Evolutionary conservation across 1,284 basidiomycete species (phyloP).

Genomic region (Amylostereum chailletii): DNA sequence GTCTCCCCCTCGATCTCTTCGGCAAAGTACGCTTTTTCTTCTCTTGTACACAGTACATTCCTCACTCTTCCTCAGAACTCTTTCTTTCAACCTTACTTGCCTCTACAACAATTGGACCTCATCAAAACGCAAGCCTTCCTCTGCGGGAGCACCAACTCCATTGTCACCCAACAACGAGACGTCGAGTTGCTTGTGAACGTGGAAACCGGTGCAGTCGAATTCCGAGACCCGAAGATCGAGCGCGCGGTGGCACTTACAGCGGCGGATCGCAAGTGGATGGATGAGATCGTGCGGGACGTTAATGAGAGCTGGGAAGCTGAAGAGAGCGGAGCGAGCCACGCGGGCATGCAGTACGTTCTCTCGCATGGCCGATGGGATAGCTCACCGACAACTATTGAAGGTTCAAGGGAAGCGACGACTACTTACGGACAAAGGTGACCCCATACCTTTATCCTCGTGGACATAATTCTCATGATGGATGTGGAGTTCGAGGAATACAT

Average conservation of each 20-base stretch:
- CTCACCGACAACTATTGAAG: conserved; percentile 23
- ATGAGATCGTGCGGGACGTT: conserved; percentile 70
- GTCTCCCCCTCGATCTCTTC: conserved; percentile 83
- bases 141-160: conserved; percentile 91
- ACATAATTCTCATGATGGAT: neutral
- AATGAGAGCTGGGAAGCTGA: conserved; percentile 72
- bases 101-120: conserved; percentile 92
- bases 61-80: conserved; percentile 46
- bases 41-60: neutral
- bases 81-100: conserved; percentile 97
- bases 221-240: conserved; percentile 76
- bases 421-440: conserved; percentile 74
- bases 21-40: conserved; percentile 46
- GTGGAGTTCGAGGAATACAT: conserved; percentile 79
- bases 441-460: neutral
- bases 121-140: conserved; percentile 80
- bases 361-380: neutral
- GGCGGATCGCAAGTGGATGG: conserved; percentile 96
- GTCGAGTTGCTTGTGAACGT: conserved; percentile 91
- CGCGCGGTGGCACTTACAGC: conserved; percentile 75
- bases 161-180: conserved; percentile 90
- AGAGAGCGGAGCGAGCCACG: conserved; percentile 33
- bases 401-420: conserved; percentile 92
- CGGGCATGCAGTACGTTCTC: conserved; percentile 53
- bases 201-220: conserved; percentile 79